These are phyloP conservation scores for Diaporthe aspalathi DNA, from an alignment of 2,329 filamentous ascomycete genomes.

Conservation along the genomic window DNA sequence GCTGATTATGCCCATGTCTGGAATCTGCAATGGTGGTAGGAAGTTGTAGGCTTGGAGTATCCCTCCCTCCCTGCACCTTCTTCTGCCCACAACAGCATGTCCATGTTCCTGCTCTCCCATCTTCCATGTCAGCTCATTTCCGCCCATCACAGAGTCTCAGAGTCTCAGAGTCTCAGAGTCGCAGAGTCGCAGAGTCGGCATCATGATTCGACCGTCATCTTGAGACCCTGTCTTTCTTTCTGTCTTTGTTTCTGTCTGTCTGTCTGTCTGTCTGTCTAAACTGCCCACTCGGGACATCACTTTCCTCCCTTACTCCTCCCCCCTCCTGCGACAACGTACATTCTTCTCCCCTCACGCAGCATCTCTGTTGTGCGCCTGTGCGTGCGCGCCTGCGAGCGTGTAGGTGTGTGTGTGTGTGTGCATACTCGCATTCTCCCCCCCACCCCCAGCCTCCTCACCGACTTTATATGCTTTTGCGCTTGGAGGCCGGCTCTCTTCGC, in stretches of 20 bases:
- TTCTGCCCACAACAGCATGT: background rate
- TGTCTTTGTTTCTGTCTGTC: background rate
- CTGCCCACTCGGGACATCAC: conserved; percentile 19
- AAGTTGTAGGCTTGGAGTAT: background rate
- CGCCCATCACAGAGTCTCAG: background rate
- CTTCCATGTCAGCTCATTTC: conserved; percentile 16
- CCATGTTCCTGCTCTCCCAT: background rate
- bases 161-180: too few relatives aligned
- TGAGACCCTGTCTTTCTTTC: conserved; percentile 18
- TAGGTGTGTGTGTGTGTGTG: background rate
- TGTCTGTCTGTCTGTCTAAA: background rate
- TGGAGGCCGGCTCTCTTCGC: conserved; percentile 22
- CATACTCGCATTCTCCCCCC: background rate
- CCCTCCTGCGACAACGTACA: conserved; percentile 1
- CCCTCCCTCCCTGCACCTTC: background rate
- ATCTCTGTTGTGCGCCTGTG: background rate
- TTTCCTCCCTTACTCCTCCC: background rate
- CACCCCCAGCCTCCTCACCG: conserved; percentile 6
- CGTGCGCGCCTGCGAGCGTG: background rate
- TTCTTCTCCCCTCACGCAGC: background rate
- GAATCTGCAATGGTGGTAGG: too few relatives aligned
- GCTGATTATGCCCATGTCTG: conserved; percentile 14
- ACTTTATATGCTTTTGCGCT: conserved; percentile 32
- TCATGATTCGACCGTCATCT: conserved; percentile 3
- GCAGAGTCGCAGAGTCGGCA: background rate